A percentile compares a stretch with the other conserved stretches of the same genome.
These are phyloP conservation scores for Coemansia sp. DNA, from an alignment of 192 early-diverging fungal genomes.

Conservation along the genomic window DNA sequence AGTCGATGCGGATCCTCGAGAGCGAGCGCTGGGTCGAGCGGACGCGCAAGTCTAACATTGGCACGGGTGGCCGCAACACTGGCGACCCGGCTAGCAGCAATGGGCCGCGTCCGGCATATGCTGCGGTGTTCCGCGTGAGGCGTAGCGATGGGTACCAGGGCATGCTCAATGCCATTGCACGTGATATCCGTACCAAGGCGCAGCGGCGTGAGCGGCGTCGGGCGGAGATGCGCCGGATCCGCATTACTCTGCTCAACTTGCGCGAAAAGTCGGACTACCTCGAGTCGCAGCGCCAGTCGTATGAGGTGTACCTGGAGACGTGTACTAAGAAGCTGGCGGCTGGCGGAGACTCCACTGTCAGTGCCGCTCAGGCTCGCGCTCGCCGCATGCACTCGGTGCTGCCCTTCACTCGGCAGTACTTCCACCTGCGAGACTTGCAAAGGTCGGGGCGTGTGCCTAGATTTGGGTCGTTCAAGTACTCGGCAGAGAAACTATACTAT, in stretches of 20 bases:
- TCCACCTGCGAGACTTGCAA: slow-evolving; percentile 85
- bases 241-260: slow-evolving; percentile 78
- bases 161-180: slow-evolving; percentile 89
- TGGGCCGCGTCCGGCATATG: slow-evolving; percentile 44
- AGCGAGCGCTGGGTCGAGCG: slow-evolving; percentile 66
- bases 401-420: slow-evolving; percentile 94
- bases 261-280: slow-evolving; percentile 82
- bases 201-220: slow-evolving; percentile 74
- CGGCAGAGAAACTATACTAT: slow-evolving; percentile 87
- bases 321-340: slow-evolving; percentile 87
- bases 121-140: slow-evolving; percentile 50
- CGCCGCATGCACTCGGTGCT: slow-evolving; percentile 60
- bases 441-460: slow-evolving; percentile 84
- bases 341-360: slow-evolving; percentile 51
- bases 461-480: slow-evolving; percentile 99
- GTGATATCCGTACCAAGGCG: slow-evolving; percentile 92
- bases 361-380: slow-evolving; percentile 56
- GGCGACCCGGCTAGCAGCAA: neutral
- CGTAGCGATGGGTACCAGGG: slow-evolving; percentile 84
- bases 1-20: slow-evolving; percentile 82
- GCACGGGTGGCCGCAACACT: slow-evolving; percentile 28
- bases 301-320: slow-evolving; percentile 85
- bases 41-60: slow-evolving; percentile 56
- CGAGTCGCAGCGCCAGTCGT: slow-evolving; percentile 84
- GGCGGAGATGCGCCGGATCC: slow-evolving; percentile 71